These are phyloP conservation scores for Vicia sativa DNA, from an alignment of 306 rosid species.

Conservation along the genomic window DNA sequence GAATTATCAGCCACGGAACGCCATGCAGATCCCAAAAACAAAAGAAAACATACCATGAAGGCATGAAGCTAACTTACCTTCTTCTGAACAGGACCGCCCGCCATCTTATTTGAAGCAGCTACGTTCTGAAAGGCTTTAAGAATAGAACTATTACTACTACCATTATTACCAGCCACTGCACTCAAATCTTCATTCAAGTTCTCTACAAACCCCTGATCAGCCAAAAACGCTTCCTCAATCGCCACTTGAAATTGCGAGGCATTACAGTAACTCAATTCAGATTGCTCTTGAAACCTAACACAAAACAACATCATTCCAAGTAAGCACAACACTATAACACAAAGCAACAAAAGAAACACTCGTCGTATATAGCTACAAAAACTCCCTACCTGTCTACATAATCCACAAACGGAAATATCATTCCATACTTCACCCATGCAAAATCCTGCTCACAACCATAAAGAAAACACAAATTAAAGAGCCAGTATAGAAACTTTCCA, in stretches of 20 bases:
- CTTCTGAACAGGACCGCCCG: conserved; percentile 41
- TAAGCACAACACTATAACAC: conserved; percentile 37
- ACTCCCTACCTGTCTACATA: conserved; percentile 68
- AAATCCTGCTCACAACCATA: conserved; percentile 72
- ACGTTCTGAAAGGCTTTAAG: conserved; percentile 53
- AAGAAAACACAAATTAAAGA: conserved; percentile 26
- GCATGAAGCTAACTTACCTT: conserved; percentile 52
- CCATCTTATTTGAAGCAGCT: conserved; percentile 59
- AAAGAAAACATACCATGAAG: conserved; percentile 25
- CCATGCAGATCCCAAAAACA: conserved; percentile 23
- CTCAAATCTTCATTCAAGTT: conserved; percentile 79
- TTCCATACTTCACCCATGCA: conserved; percentile 90
- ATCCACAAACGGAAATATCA: conserved; percentile 88
- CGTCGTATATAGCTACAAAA: not conserved
- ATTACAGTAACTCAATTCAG: conserved; percentile 58
- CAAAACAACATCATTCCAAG: conserved; percentile 37
- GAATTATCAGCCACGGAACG: conserved; percentile 6
- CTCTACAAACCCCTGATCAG: conserved; percentile 88
- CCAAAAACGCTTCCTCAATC: conserved; percentile 89
- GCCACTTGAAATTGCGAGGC: conserved; percentile 74
- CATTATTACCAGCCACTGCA: conserved; percentile 72
- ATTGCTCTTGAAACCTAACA: conserved; percentile 83
- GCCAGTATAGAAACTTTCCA: conserved; percentile 26
- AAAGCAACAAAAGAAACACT: not conserved
- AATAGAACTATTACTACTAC: conserved; percentile 49